Base-by-base conservation (phyloP, 345 rosid genomes). In the Eucalyptus victrix region DNA sequence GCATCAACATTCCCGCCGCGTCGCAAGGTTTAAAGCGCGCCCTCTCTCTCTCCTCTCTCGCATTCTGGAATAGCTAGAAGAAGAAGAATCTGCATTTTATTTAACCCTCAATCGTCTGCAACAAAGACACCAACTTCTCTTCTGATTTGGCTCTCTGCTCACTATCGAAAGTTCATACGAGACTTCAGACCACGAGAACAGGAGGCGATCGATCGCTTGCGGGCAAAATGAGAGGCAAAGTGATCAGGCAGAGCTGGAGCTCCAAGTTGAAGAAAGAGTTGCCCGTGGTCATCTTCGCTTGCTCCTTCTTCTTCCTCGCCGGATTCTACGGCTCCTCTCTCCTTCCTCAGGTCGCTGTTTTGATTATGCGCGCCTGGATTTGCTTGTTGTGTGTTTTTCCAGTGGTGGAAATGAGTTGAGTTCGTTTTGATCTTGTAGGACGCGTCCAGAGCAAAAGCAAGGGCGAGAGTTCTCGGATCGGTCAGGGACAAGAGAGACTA, bases 321-420 rank as follows among this genome's bases (percentile, higher is more conserved):
- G 97, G 96, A 90, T 90, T 92, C 85, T 90, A 91, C 86, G 80
- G 83, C 81, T 95, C 95, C 87, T 87, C 85, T 92, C 91, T 94
- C 50, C 24, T 94, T 54, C 93, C 93, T 87, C 94, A 91, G 94
- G 97, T 94, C 2, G 69, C 69, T 40, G 34, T 7, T 13, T 9
- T 86, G 47, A 32, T 44, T 49, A 30, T 23, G 49, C 9, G 26
- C 14, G 28, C 34, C 40, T 49, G 34, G 56, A 3, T n/a, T 8
- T 88, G 42, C 69, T 21, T 87, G 44, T 47, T 11, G 37, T 24
- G 32, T 19, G 34, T 62, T 37, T 85, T 47, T 12, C 42, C 9
- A 9, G 86, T 34, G 32, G 47, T 32, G n/a, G 86, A 6, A 2
- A 18, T 10, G 42, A 42, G 37, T 14, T 62, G 49, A 44, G 42